Evolutionary conservation across 106 monocot species (phyloP).

Genomic region (Acorus gramineus): DNA sequence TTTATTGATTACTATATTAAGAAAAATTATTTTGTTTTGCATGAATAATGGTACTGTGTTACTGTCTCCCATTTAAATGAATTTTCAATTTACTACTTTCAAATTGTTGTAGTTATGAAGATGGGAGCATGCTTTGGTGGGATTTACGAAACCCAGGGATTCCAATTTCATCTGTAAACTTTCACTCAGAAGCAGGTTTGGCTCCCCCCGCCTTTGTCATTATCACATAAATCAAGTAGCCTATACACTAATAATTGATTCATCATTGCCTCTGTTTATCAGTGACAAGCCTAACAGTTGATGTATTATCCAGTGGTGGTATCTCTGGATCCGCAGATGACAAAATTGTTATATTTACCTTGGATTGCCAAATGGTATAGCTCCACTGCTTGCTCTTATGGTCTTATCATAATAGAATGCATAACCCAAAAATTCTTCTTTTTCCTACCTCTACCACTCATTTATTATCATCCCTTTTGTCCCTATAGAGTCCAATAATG

Average conservation of each 20-base stretch:
- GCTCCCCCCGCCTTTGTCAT: background rate
- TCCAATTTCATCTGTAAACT: constrained; percentile 54
- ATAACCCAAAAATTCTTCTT: background rate
- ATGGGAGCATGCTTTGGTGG: constrained; percentile 99
- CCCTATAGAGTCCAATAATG: no score
- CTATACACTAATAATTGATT: background rate
- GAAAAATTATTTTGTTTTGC: no score
- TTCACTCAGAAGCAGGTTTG: constrained; percentile 87
- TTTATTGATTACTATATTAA: no score
- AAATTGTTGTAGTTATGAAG: constrained; percentile 63
- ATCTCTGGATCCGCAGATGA: constrained; percentile 78
- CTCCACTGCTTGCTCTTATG: background rate
- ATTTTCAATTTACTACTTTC: constrained; percentile 1
- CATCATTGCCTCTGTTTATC: constrained; percentile 10
- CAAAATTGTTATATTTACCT: constrained; percentile 55
- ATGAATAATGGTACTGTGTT: background rate
- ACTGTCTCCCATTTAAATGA: background rate
- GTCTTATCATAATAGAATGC: background rate
- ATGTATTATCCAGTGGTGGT: constrained; percentile 62
- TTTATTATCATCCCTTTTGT: background rate
- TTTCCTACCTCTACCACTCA: background rate
- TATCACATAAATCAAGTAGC: background rate
- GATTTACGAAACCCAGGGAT: constrained; percentile 55
- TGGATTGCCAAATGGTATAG: constrained; percentile 55
- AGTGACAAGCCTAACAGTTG: constrained; percentile 72